Percentiles rank a stretch among this genome's conserved stretches.
Conservation (phyloP, 805 yeast genomes). For the Saccharomycopsis selenospora region DNA sequence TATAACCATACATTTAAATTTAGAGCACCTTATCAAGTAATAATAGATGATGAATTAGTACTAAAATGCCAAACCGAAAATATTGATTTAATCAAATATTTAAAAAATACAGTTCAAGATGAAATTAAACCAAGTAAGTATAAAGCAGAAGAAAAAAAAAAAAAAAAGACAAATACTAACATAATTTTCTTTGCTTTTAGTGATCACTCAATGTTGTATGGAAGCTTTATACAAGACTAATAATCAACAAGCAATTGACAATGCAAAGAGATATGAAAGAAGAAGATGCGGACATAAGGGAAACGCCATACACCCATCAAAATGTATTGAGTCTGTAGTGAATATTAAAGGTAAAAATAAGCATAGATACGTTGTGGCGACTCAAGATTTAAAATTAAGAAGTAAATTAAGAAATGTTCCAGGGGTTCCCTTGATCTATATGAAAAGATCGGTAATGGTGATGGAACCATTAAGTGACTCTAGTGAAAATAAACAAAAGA, state of each 20-base stretch:
- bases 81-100: constrained; percentile 74
- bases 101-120: constrained; percentile 74
- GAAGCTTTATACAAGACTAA: constrained; percentile 69
- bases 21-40: constrained; percentile 86
- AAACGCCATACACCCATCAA: constrained; percentile 55
- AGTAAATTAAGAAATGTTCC: constrained; percentile 66
- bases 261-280: constrained; percentile 82
- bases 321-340: constrained; percentile 70
- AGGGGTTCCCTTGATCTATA: constrained; percentile 82
- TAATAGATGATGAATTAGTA: constrained; percentile 77
- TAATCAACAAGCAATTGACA: constrained; percentile 67
- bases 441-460: constrained; percentile 88
- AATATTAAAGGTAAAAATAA: constrained; percentile 70
- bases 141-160: no score
- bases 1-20: constrained; percentile 83
- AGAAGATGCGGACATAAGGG: constrained; percentile 86
- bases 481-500: constrained; percentile 42
- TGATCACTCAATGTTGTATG: constrained; percentile 96
- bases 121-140: constrained; percentile 59
- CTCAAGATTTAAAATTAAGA: constrained; percentile 69
- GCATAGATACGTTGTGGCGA: constrained; percentile 84
- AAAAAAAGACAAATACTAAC: no score
- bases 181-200: constrained; percentile 20
- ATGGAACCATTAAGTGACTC: constrained; percentile 88
- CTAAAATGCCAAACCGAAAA: constrained; percentile 57